Base-by-base conservation (phyloP, 768 basidiomycete species). In the Mycena galopus region DNA sequence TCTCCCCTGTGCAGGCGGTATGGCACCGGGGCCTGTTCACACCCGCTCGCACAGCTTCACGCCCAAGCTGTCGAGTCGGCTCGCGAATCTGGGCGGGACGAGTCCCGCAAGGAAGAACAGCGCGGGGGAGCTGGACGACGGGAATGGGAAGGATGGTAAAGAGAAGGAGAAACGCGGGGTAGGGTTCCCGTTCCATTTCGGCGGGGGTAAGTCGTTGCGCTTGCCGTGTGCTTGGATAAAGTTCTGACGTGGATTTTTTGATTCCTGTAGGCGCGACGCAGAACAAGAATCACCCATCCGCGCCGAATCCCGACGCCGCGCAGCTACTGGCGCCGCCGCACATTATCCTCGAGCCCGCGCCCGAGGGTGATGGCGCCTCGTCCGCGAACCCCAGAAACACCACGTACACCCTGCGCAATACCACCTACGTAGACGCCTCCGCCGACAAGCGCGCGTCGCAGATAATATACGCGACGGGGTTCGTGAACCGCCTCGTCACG, bases 1-100 rank as follows among this genome's bases (percentile, higher is more conserved):
- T 47, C 29, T 37, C 60, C 6, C 8, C 14, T 37, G 10, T 37
- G 33, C 12, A 27, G 61, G 35, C 14, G 33, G 32, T 30, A 56
- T 56, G 5, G 39, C 47, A 27, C 12, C 61, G 56, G 68, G 64
- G 78, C 84, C 88, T 67, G 69, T n/a, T n/a, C n/a, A n/a, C n/a
- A n/a, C n/a, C n/a, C n/a, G n/a, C n/a, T n/a, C n/a, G n/a, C n/a
- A n/a, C n/a, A n/a, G n/a, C n/a, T n/a, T n/a, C n/a, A n/a, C n/a
- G n/a, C n/a, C n/a, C n/a, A n/a, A n/a, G n/a, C 80, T 93, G 21
- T 87, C 93, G 3, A 92, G 93, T 0, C 93, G 93, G 71, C 83
- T 93, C 9, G 86, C 91, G 4, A 23, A 21, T 7, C 25, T 60
- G 2, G 84, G 57, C 19, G 39, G 19, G 10, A 23, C 87, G 21